Conservation (phyloP, 352 stramenopile genomes). For the Phytophthora brassicae region DNA sequence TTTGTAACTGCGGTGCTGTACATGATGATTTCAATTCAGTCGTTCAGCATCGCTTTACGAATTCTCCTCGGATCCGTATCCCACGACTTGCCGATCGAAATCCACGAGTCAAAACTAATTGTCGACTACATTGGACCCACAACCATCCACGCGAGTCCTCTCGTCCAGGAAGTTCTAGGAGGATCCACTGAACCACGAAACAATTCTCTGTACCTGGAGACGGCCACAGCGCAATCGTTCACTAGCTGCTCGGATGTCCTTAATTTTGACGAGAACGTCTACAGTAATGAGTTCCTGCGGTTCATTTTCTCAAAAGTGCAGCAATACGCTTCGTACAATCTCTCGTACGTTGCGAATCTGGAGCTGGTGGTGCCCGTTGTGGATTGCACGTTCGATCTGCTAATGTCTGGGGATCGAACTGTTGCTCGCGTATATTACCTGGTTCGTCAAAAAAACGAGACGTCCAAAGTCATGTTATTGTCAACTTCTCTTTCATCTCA, state of each 20-base stretch:
- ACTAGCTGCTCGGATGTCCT: constrained; percentile 20
- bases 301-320: constrained; percentile 28
- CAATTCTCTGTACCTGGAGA: constrained; percentile 44
- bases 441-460: constrained; percentile 15
- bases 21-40: constrained; percentile 23
- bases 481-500: constrained; percentile 29
- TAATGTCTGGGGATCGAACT: constrained; percentile 23
- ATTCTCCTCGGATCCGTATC: constrained; percentile 21
- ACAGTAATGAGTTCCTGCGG: constrained; percentile 37
- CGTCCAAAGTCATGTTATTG: constrained; percentile 22
- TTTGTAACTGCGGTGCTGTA: constrained; percentile 23
- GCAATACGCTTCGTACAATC: constrained; percentile 19
- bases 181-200: constrained; percentile 29
- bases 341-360: constrained; percentile 28
- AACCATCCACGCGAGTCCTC: constrained; percentile 32
- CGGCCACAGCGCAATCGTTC: constrained; percentile 20
- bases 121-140: constrained; percentile 23
- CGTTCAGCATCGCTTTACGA: constrained; percentile 12
- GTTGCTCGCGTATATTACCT: constrained; percentile 31
- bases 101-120: constrained; percentile 26
- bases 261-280: constrained; percentile 20
- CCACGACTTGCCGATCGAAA: constrained; percentile 22
- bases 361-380: constrained; percentile 45
- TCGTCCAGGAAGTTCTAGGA: constrained; percentile 29
- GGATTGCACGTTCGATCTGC: constrained; percentile 34